These are phyloP conservation scores for Fusarium sp. DNA, from an alignment of 2,329 filamentous ascomycete genomes.

Conservation along the genomic window DNA sequence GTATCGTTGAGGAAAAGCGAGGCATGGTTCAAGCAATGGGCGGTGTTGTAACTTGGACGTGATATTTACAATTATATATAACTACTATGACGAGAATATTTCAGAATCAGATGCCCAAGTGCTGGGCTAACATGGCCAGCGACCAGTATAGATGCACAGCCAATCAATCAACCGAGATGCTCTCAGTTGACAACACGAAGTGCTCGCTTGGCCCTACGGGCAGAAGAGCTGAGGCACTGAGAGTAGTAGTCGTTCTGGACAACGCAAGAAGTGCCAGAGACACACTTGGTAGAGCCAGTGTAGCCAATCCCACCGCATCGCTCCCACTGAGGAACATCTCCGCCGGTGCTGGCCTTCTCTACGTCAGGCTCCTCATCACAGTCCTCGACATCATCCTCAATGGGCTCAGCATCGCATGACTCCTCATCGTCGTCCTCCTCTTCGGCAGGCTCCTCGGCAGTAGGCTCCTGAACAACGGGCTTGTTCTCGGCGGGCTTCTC, in stretches of 20 bases:
- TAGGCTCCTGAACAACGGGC: neutral
- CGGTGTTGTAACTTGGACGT: too few species aligned
- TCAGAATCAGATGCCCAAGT: neutral
- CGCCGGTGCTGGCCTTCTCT: slow-evolving; percentile 2
- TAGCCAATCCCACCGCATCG: slow-evolving; percentile 45
- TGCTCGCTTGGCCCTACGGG: slow-evolving; percentile 11
- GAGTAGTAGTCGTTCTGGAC: slow-evolving; percentile 47
- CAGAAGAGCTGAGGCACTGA: slow-evolving; percentile 39
- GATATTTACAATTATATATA: too few species aligned
- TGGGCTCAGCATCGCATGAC: neutral
- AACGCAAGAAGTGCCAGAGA: slow-evolving; percentile 40
- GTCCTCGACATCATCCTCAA: neutral
- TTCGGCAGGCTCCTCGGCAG: neutral
- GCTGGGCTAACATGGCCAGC: neutral
- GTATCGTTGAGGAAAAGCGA: too few species aligned
- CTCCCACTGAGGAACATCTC: slow-evolving; percentile 21
- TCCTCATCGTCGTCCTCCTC: neutral
- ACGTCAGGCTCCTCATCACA: neutral
- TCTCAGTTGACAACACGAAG: slow-evolving; percentile 4
- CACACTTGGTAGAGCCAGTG: slow-evolving; percentile 44
- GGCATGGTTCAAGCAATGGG: too few species aligned
- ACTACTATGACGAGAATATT: neutral
- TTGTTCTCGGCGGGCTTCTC: neutral
- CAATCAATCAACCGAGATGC: neutral
- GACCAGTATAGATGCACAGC: neutral